phyloP scores from a whole-genome alignment of 352 stramenopile genomes.

The Pythium aquatile region DNA sequence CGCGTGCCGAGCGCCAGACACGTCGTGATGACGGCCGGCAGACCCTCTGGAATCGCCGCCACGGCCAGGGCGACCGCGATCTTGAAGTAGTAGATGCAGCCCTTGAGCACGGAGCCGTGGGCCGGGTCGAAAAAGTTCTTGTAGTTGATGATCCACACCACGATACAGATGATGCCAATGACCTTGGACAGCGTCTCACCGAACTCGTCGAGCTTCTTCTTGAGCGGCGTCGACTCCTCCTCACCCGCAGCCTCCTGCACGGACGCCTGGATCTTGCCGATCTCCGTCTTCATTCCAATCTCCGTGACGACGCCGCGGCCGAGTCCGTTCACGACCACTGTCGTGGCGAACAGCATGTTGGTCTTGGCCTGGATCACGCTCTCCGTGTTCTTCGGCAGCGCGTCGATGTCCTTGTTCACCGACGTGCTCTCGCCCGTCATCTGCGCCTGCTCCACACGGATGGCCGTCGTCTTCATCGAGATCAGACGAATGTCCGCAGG shows the following conservation, averaged over 20 bases:
- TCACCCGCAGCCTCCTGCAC: constrained; percentile 92
- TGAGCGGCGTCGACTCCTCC: constrained; percentile 95
- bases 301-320: constrained; percentile 92
- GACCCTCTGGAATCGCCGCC: constrained; percentile 98
- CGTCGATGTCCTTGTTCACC: constrained; percentile 91
- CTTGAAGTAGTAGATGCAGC: constrained; percentile 99
- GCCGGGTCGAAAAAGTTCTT: constrained; percentile 95
- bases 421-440: constrained; percentile 96
- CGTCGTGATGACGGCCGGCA: constrained; percentile 98
- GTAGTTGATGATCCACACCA: constrained; percentile 97
- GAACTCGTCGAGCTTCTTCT: constrained; percentile 99
- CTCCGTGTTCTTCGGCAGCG: constrained; percentile 60
- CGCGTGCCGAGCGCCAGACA: constrained; percentile 95
- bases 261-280: constrained; percentile 96
- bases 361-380: constrained; percentile 89
- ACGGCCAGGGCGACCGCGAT: constrained; percentile 98
- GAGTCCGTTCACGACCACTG: constrained; percentile 96
- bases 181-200: constrained; percentile 94
- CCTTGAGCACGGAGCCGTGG: constrained; percentile 90
- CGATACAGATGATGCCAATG: constrained; percentile 97
- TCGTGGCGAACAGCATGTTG: constrained; percentile 98
- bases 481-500: constrained; percentile 96
- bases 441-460: constrained; percentile 94
- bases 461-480: constrained; percentile 92
- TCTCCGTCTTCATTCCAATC: constrained; percentile 98